Percentiles rank a stretch among this genome's conserved stretches.
These are phyloP conservation scores for Ceratobasidium sp. DNA, from an alignment of 1,284 basidiomycete species.

Conservation along the genomic window DNA sequence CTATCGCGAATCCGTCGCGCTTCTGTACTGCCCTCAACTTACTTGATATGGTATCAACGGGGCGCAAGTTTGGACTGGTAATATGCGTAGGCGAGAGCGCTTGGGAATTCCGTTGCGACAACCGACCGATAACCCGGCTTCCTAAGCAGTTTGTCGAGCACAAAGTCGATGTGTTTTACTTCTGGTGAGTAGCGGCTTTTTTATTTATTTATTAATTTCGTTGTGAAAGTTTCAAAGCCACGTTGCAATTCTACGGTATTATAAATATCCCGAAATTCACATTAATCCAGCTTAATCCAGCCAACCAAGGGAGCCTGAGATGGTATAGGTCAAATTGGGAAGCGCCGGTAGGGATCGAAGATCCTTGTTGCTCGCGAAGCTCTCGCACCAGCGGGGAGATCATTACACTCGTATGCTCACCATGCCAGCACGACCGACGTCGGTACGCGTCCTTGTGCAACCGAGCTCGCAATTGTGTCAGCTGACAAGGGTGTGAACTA, in stretches of 20 bases:
- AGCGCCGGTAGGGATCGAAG: conserved; percentile 4
- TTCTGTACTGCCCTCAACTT: conserved; percentile 19
- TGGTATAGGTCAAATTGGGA: conserved; percentile 11
- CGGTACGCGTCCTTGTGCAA: not conserved
- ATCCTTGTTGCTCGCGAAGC: conserved; percentile 8
- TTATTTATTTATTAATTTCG: not conserved
- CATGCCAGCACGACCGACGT: not conserved
- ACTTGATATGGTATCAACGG: conserved; percentile 24
- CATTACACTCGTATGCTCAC: not conserved
- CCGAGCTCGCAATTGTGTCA: not conserved
- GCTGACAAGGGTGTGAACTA: not conserved
- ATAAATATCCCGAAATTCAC: not conserved
- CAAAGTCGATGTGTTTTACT: not conserved
- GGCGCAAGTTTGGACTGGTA: conserved; percentile 6
- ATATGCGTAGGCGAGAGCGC: not conserved
- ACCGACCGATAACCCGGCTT: not conserved
- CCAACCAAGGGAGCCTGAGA: conserved; percentile 12
- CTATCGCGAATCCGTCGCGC: not conserved
- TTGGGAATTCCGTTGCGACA: not conserved
- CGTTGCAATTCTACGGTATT: not conserved
- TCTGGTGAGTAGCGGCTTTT: not conserved
- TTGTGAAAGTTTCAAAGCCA: not conserved
- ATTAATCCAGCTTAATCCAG: conserved; percentile 1
- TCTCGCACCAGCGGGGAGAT: conserved; percentile 3
- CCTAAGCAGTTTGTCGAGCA: not conserved